These are phyloP conservation scores for Musa balbisiana DNA, from an alignment of 202 grass and related monocot genomes.

Conservation along the genomic window DNA sequence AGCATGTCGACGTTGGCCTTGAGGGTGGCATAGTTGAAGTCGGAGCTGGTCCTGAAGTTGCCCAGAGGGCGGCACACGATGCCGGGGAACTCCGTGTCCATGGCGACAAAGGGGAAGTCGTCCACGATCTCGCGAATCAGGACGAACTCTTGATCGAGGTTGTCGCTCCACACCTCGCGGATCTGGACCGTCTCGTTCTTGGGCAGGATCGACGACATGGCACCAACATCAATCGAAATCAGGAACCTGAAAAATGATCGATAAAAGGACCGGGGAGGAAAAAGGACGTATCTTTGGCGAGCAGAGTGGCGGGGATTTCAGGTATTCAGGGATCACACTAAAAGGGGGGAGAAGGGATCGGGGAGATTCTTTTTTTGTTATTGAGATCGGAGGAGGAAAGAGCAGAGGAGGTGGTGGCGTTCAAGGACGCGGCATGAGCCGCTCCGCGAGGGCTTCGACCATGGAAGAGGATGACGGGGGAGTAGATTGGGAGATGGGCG, in stretches of 20 bases:
- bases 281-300: too few relatives aligned
- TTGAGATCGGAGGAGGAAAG: too few relatives aligned
- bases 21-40: constrained; percentile 61
- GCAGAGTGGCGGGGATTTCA: not conserved
- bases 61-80: constrained; percentile 54
- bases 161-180: constrained; percentile 59
- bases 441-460: not conserved
- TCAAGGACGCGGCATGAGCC: not conserved
- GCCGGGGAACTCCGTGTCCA: constrained; percentile 83
- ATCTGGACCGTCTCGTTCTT: constrained; percentile 58
- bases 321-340: not conserved
- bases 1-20: constrained; percentile 77
- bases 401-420: too few relatives aligned
- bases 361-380: too few relatives aligned
- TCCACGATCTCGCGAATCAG: constrained; percentile 56
- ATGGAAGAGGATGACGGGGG: not conserved
- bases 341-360: not conserved
- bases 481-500: not conserved
- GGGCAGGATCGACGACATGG: constrained; percentile 5
- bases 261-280: too few relatives aligned
- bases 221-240: not conserved
- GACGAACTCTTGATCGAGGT: constrained; percentile 56
- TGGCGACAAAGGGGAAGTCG: constrained; percentile 48
- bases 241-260: not conserved
- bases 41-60: constrained; percentile 43